Base-by-base conservation (phyloP, 371 early-diverging fungal species). In the Mortierella sp. region DNA sequence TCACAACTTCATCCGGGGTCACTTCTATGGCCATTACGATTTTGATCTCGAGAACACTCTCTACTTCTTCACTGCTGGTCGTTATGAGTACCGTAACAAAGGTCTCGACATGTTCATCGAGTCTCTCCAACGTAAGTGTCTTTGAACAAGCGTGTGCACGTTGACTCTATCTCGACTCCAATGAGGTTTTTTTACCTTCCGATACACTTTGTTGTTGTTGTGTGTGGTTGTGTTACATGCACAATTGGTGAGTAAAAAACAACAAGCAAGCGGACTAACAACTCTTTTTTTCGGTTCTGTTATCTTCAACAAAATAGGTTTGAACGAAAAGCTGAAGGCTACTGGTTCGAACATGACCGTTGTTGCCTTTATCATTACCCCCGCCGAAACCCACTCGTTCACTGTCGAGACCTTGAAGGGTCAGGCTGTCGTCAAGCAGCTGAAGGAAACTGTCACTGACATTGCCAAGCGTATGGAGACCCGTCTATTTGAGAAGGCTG, bases 91-190 rank as follows among this genome's bases (percentile, higher is more conserved):
- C 89, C 94, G 98, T 80, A 99, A 99, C 91, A 99, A 99, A 91
- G 99, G 99, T 70, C 93, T 98, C 8, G 99, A 99, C 91, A 98
- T 98, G 98, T 97, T 92, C 84, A 93, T 99, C 26, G 98, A 99
- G 88, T 91, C 96, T 1, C 91, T 98, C 80, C 96, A 94, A 16
- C 94, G 98, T 96, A 92, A 90, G 94, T 92, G 42, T 16, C 0
- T 65, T 6, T 31, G 13, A 16, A 38, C 42, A 16, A 14, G 28
- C 16, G 7, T 65, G 42, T 65, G 42, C 68, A 65, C 68, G 68
- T 65, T 65, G 68, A 38, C 68, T 34, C 68, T 38, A 34, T 38
- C 34, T 21, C 34, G 68, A 34, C 42, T 34, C 8, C 38, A 58
- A 58, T 38, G 21, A 28, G n/a, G 21, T 28, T 38, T 34, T 48